Percentiles rank a stretch among this genome's conserved stretches.
phyloP scores from a whole-genome alignment of 257 asterid species.

The Euphrasia confusa region DNA sequence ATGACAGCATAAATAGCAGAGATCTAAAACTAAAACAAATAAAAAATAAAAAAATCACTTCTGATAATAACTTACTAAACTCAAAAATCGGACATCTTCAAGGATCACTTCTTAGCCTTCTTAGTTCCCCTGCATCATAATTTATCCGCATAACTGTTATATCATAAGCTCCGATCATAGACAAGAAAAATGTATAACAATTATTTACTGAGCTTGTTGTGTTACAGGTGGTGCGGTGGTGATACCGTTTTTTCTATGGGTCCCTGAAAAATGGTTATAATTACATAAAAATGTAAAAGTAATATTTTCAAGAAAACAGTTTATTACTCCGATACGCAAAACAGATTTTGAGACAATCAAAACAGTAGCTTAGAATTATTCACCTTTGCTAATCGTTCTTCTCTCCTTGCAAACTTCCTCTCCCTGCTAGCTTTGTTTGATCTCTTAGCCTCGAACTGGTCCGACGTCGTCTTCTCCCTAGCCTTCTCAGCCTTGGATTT shows the following conservation, averaged over 20 bases:
- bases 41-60: conserved; percentile 12
- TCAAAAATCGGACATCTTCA: conserved; percentile 1
- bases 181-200: background rate
- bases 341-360: background rate
- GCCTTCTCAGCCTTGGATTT: conserved; percentile 96
- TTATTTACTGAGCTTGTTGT: conserved; percentile 51
- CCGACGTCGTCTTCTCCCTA: conserved; percentile 84
- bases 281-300: no score
- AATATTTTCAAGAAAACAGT: no score
- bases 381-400: conserved; percentile 90
- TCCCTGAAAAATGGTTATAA: conserved; percentile 38
- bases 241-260: conserved; percentile 57
- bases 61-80: conserved; percentile 20
- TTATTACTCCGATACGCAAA: no score
- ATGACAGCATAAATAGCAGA: conserved; percentile 21
- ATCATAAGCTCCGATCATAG: background rate
- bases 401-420: conserved; percentile 83
- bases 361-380: background rate
- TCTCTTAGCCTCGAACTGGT: conserved; percentile 95
- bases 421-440: conserved; percentile 97
- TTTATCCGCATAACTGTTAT: background rate
- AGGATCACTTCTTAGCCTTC: conserved; percentile 67
- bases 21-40: conserved; percentile 20
- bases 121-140: conserved; percentile 50
- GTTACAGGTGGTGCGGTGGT: conserved; percentile 43